Base-by-base conservation (phyloP, 176 grass and related monocot genomes). In the Cenchrus americanus region DNA sequence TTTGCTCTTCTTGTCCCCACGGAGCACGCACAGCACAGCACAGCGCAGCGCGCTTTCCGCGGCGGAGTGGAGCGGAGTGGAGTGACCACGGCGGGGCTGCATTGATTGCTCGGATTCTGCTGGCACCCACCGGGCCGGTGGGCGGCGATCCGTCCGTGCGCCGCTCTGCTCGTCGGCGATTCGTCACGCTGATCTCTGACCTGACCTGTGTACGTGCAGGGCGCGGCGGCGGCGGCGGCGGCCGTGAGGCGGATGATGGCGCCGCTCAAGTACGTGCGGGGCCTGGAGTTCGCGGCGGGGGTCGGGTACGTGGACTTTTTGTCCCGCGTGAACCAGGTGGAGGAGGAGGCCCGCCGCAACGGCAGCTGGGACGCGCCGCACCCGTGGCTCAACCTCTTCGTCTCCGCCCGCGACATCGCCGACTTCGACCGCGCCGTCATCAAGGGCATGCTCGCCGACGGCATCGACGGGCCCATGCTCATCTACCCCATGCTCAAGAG, bases 381-480 rank as follows among this genome's bases (percentile, higher is more conserved):
- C 92, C 97, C 97, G 5, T 99, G 97, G 97, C 89, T 99, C 73
- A 99, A 99, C 89, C 65, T 99, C 60, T 89, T 99, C 87, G 65
- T 99, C 78, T 82, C 93, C 19, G 81, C 93, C 2, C 85, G 75
- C 6, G 78, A 96, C 82, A 89, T 99, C 64, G 58, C 62, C 21
- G 91, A 27, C 22, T 96, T 99, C 84, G 88, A 96, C 62, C 78
- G 70, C 42, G 18, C 79, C 24, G 93, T 99, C 19, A 74, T 99
- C 86, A 86, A 86, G 5, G 66, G 74, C 69, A 89, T 94, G 75
- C 89, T 99, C 75, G 77, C 84, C 58, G 59, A 85, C 52, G 97
- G 97, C 60, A 85, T 99, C 77, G 93, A 90, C 52, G 97, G 97
- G 14, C 97, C 97, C 27, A 96, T 99, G 93, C 97, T 99, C 49